phyloP scores from a whole-genome alignment of 345 rosid genomes.

The Dipteronia sinensis region DNA sequence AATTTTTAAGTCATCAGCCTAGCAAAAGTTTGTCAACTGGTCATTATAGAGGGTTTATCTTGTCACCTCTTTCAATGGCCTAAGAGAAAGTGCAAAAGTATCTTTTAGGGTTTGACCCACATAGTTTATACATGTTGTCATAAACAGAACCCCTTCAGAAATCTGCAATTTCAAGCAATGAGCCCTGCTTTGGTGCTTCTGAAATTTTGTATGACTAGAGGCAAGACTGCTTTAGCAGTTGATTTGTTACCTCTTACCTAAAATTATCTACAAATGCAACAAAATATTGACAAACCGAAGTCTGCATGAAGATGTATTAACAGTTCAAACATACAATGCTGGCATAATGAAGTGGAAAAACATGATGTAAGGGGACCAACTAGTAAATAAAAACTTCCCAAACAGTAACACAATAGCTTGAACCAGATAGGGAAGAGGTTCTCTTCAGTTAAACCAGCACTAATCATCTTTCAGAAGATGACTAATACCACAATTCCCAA shows the following conservation, averaged over 20 bases:
- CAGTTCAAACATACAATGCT: not conserved
- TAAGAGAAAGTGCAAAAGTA: not conserved
- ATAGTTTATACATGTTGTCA: not conserved
- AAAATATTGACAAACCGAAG: not conserved
- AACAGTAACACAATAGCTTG: not conserved
- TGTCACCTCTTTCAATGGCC: not conserved
- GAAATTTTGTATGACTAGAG: not conserved
- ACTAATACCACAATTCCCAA: not conserved
- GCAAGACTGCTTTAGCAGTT: not conserved
- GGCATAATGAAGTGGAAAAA: not conserved
- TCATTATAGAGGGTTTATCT: not conserved
- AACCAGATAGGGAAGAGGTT: not conserved
- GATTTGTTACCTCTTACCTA: not conserved
- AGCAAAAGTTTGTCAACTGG: not conserved
- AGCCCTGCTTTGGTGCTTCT: not conserved
- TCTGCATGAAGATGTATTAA: not conserved
- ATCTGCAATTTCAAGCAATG: not conserved
- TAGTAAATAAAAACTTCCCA: not conserved
- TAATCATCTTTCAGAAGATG: not conserved
- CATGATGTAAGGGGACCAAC: not conserved
- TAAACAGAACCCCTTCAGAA: not conserved
- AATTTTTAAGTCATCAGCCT: not conserved
- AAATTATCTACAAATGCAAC: not conserved
- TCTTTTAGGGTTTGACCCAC: not conserved
- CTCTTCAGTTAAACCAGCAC: slow-evolving; percentile 1